Conservation (phyloP, 768 basidiomycete genomes). For the Tricholoma furcatifolium region DNA sequence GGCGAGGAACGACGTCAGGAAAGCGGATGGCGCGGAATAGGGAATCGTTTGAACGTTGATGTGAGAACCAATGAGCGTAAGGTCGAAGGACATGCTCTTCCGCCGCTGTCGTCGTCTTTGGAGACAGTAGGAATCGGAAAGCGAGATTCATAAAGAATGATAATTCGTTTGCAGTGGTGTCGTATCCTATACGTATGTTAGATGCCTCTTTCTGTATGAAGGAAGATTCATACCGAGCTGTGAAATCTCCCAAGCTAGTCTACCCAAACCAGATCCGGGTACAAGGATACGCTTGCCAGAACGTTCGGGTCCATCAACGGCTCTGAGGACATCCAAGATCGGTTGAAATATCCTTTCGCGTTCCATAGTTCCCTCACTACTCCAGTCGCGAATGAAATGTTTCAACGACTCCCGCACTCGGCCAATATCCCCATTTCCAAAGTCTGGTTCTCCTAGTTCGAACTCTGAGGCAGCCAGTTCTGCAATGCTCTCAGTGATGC, state of each 20-base stretch:
- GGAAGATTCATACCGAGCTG: conserved; percentile 41
- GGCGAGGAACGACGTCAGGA: conserved; percentile 60
- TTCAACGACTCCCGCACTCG: conserved; percentile 60
- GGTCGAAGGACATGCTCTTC: conserved; percentile 58
- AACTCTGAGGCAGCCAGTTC: conserved; percentile 32
- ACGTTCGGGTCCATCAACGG: conserved; percentile 28
- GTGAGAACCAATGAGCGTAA: conserved; percentile 69
- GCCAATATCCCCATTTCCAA: conserved; percentile 36
- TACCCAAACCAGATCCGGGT: conserved; percentile 62
- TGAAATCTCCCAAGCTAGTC: conserved; percentile 70
- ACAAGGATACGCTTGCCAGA: conserved; percentile 46
- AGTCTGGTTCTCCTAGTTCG: conserved; percentile 12
- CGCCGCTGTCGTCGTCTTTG: conserved; percentile 34
- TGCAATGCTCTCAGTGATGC: conserved; percentile 39
- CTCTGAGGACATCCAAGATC: conserved; percentile 47
- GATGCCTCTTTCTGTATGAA: neutral
- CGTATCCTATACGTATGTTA: conserved; percentile 36
- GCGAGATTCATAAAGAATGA: conserved; percentile 67
- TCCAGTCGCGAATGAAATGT: conserved; percentile 75
- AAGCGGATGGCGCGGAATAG: conserved; percentile 55
- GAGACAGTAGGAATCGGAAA: conserved; percentile 55
- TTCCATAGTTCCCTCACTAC: conserved; percentile 52
- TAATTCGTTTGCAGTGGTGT: conserved; percentile 60
- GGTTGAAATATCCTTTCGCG: conserved; percentile 56
- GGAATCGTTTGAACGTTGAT: conserved; percentile 49